phyloP scores from a whole-genome alignment of 139 green algal genomes.

The Desmodesmus armatus region DNA sequence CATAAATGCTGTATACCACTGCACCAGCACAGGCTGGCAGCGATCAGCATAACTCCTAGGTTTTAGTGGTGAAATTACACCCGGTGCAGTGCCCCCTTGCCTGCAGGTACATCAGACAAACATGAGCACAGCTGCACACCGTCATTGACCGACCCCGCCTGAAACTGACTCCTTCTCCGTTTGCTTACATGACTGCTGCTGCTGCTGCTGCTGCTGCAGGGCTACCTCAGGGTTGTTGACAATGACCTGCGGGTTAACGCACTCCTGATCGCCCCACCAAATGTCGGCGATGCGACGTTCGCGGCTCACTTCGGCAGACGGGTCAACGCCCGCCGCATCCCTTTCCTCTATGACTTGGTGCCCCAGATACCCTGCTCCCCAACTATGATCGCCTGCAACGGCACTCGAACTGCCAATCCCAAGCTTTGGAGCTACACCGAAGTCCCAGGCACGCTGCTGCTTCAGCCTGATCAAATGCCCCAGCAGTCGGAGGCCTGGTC shows the following conservation, averaged over 20 bases:
- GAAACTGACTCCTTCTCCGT: background rate
- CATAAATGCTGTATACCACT: too few relatives aligned
- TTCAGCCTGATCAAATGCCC: background rate
- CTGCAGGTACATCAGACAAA: too few relatives aligned
- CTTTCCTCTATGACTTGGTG: background rate
- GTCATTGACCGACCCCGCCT: too few relatives aligned
- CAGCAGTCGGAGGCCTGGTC: background rate
- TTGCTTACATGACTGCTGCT: background rate
- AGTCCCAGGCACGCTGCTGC: conserved; percentile 7
- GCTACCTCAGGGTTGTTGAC: background rate
- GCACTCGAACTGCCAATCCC: background rate
- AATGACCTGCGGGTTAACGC: background rate
- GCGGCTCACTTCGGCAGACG: background rate
- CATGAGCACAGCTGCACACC: too few relatives aligned
- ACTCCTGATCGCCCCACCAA: background rate
- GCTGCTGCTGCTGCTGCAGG: background rate
- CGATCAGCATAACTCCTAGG: too few relatives aligned
- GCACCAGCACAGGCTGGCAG: too few relatives aligned
- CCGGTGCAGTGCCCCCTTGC: too few relatives aligned
- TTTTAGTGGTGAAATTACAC: too few relatives aligned
- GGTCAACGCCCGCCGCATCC: background rate
- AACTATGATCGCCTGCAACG: background rate
- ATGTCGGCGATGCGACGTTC: background rate
- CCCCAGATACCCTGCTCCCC: background rate
- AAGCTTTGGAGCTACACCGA: background rate